phyloP scores from a whole-genome alignment of 176 grass and related monocot genomes.

The Carex littledalei region DNA sequence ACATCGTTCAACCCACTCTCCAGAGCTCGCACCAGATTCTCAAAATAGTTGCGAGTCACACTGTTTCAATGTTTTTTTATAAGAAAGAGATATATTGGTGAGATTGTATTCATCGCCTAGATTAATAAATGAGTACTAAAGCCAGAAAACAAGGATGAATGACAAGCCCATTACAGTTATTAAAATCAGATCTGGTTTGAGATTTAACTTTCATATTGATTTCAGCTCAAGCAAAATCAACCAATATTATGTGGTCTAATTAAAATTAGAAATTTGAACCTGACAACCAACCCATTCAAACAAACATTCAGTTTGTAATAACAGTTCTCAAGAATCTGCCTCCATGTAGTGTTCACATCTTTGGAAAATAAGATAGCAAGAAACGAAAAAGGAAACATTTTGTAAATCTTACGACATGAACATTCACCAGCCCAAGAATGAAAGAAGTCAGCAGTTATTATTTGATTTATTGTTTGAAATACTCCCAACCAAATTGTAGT shows the following conservation, averaged over 20 bases:
- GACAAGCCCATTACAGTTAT: background rate
- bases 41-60: conserved; percentile 98
- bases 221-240: background rate
- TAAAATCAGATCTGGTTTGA: background rate
- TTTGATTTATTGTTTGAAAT: background rate
- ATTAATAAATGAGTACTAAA: background rate
- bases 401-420: background rate
- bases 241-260: background rate
- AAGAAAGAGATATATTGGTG: background rate
- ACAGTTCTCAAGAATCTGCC: background rate
- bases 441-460: background rate
- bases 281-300: background rate
- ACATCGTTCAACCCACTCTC: conserved; percentile 95
- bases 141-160: conserved; percentile 3
- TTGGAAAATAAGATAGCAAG: background rate
- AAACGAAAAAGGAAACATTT: background rate
- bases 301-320: background rate
- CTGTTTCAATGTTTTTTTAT: conserved; percentile 28
- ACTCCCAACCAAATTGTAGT: background rate
- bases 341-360: background rate
- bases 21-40: conserved; percentile 89
- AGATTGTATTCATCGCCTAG: background rate
- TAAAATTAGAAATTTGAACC: background rate
- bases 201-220: background rate
- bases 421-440: background rate